Percentiles rank a stretch among this genome's conserved stretches.
phyloP scores from a whole-genome alignment of 163 green algal genomes.

The Coccomyxa subellipsoidea region DNA sequence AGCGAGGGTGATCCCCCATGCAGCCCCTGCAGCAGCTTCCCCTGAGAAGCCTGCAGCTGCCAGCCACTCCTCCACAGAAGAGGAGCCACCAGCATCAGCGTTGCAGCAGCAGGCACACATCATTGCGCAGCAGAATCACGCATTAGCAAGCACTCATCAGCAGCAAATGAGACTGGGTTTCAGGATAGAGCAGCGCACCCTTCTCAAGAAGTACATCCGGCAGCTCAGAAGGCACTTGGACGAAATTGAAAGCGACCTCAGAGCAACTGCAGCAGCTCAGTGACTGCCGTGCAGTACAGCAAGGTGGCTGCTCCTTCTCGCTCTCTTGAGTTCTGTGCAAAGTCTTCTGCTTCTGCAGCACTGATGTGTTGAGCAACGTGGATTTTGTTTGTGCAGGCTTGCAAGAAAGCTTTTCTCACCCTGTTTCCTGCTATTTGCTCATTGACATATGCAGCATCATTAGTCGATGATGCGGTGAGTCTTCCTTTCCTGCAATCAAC shows the following conservation, averaged over 20 bases:
- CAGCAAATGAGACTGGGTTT: not conserved
- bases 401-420: too few relatives aligned
- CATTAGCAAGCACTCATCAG: not conserved
- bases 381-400: too few relatives aligned
- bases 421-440: too few relatives aligned
- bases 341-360: too few relatives aligned
- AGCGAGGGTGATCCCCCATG: constrained; percentile 1
- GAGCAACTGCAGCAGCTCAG: not conserved
- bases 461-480: too few relatives aligned
- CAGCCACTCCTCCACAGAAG: not conserved
- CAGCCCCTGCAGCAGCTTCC: not conserved
- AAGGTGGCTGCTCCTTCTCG: too few relatives aligned
- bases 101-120: not conserved
- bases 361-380: too few relatives aligned
- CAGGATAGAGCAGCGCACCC: constrained; percentile 5
- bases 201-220: not conserved
- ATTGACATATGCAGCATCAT: too few relatives aligned
- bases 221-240: not conserved
- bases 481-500: too few relatives aligned
- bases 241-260: not conserved
- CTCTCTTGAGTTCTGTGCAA: too few relatives aligned
- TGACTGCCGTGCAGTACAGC: too few relatives aligned
- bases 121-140: not conserved
- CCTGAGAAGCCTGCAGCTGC: not conserved
- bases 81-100: not conserved